A percentile compares a stretch with the other conserved stretches of the same genome.
Evolutionary conservation across 2,329 filamentous ascomycete species (phyloP).

Genomic region (Cytospora chrysosperma): DNA sequence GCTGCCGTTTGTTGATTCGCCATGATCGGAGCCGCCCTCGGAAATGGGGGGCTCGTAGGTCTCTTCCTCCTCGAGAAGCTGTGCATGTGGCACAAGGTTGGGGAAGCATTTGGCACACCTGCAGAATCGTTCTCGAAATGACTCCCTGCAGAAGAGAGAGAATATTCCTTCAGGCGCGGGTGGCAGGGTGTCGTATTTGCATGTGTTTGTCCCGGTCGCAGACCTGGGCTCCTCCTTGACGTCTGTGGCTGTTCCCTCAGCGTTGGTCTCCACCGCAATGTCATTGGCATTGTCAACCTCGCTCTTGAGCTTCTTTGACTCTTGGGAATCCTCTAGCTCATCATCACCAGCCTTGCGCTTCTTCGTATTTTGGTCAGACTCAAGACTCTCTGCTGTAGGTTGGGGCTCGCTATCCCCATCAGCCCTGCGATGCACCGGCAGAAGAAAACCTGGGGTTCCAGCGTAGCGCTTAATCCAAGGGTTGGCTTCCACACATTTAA

Average conservation of each 20-base stretch:
- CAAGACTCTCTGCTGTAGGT: background rate
- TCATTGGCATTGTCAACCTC: conserved; percentile 34
- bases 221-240: conserved; percentile 26
- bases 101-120: conserved; percentile 80
- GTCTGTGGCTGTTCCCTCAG: conserved; percentile 2
- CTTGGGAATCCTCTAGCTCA: conserved; percentile 36
- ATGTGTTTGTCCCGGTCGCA: conserved; percentile 34
- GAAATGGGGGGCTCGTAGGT: conserved; percentile 90
- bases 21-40: conserved; percentile 55
- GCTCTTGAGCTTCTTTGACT: conserved; percentile 53
- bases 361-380: conserved; percentile 37
- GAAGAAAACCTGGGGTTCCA: conserved; percentile 74
- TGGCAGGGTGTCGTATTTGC: conserved; percentile 63
- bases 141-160: conserved; percentile 77
- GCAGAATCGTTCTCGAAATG: conserved; percentile 82
- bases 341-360: conserved; percentile 68
- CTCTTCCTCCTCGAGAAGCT: conserved; percentile 92
- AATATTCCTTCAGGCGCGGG: conserved; percentile 57
- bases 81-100: conserved; percentile 65
- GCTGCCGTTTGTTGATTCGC: conserved; percentile 64
- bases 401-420: conserved; percentile 26
- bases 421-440: conserved; percentile 59
- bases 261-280: conserved; percentile 19
- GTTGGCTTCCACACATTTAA: conserved; percentile 84
- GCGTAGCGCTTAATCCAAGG: conserved; percentile 93